Base-by-base conservation (phyloP, 768 basidiomycete species). In the Melanogaster broomeanus region DNA sequence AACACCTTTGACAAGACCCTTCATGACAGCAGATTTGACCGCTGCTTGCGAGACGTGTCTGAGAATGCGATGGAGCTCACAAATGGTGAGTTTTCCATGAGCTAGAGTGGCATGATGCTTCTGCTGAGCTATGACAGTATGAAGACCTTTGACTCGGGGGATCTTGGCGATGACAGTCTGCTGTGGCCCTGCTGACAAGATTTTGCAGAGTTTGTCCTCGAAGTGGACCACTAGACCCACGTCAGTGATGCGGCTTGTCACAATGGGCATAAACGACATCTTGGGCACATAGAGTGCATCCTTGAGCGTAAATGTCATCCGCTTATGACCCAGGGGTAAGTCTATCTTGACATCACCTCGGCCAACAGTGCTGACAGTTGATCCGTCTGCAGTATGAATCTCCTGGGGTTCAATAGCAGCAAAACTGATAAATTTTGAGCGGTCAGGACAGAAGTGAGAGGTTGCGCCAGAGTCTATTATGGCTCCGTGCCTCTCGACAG, bases 1-100 rank as follows among this genome's bases (percentile, higher is more conserved):
- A 6, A 72, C 50, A 2, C 71, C 70, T 11, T 47, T 51, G n/a
- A 72, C 56, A 19, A 60, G 37, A 19, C 47, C 53, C 19, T 49
- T 40, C 6, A n/a, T 10, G 6, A 55, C 33, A 50, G 28, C 12
- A 22, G n/a, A 16, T 37, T 55, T 3, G 41, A 27, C 2, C 34
- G n/a, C 46, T 2, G 34, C 3, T 15, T 39, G 40, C 1, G 51
- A 24, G 3, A 49, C 18, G 12, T 53, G 51, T 12, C 51, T 24
- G 0, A 53, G 30, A 10, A 30, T 30, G 9, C 10, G 10, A 12
- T 30, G 30, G 10, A 30, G 30, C 11, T 30, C 10, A 3, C 30
- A 30, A 30, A 30, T 30, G 30, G 30, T 30, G 2, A 30, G 30
- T 30, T 12, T 30, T 10, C 30, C 30, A 30, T 30, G 30, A 30